Base-by-base conservation (phyloP, 2,329 filamentous ascomycete genomes). In the Aspergillus nomiae region DNA sequence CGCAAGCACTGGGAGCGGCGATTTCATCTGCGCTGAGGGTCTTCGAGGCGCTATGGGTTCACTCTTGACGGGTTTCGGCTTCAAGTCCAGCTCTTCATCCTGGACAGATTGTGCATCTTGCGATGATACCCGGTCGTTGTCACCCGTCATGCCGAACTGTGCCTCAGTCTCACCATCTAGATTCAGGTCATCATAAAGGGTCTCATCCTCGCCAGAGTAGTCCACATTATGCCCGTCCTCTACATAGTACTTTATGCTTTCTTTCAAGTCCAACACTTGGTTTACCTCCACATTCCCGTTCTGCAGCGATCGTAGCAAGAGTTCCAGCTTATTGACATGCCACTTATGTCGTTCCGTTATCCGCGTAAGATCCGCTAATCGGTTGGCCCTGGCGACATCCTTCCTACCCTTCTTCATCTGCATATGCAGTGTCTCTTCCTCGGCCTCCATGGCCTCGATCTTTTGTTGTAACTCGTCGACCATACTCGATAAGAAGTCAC, bases 341-440 rank as follows among this genome's bases (percentile, higher is more conserved):
- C 92, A 98, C 80, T 97, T 97, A 83, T 98, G 94, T 71, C 91
- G 89, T 77, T 99, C 95, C 70, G 94, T 92, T 71, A 90, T 84
- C 64, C 86, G 84, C 73, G 96, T 91, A 69, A 99, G 90, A 75
- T 95, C 91, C 59, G 92, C 88, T 82, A 98, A 89, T 63, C 94
- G 89, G 68, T 97, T 94, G 3, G 91, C 89, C 79, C 96, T 97
- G 68, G 86, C 84, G 51, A 83, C 85, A 70, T 96, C 92, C 77
- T 90, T 92, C 83, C 97, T 98, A 74, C 93, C 92, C 83, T 97
- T 97, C 84, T 97, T 98, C 84, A 96, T 88, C 28, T 90, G 93
- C 28, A 90, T 91, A 74, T 95, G 91, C 82, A 99, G 85, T 62
- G 86, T 84, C 78, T 97, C 94, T 72, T 90, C 87, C 77, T 99